These are phyloP conservation scores for Malassezia dermatis DNA, from an alignment of 1,284 basidiomycete genomes.

Conservation along the genomic window DNA sequence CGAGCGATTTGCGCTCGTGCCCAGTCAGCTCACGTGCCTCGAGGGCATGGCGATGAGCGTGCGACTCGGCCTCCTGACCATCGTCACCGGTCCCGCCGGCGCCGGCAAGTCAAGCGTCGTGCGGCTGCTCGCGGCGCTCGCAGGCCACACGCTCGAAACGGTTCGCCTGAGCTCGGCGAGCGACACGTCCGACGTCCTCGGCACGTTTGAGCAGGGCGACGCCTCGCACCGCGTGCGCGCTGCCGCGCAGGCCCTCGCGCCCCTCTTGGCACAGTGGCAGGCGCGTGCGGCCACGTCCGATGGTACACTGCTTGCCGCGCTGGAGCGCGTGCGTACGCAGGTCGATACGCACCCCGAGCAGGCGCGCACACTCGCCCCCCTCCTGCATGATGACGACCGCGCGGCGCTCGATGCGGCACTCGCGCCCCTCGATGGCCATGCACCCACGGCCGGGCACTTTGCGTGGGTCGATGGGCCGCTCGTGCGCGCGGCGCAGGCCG, in stretches of 20 bases:
- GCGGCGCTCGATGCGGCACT: not conserved
- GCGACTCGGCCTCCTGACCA: conserved; percentile 72
- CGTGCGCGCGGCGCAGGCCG: conserved; percentile 70
- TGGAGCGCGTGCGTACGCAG: not conserved
- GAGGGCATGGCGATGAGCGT: conserved; percentile 70
- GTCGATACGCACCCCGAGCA: not conserved
- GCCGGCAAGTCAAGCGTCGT: conserved; percentile 74
- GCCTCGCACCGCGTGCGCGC: not conserved
- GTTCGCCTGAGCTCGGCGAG: conserved; percentile 75
- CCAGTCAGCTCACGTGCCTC: conserved; percentile 59
- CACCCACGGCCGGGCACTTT: conserved; percentile 56
- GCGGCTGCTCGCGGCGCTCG: conserved; percentile 61
- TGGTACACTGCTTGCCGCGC: not conserved
- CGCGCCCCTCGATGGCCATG: not conserved
- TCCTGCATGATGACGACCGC: not conserved
- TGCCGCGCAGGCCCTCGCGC: not conserved
- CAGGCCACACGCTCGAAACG: conserved; percentile 62
- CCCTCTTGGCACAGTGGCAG: not conserved
- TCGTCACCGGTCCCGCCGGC: conserved; percentile 66
- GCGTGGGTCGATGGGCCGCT: conserved; percentile 97
- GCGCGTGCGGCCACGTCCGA: not conserved
- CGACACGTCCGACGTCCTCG: conserved; percentile 86
- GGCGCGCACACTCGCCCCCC: not conserved
- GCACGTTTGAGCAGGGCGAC: conserved; percentile 79
- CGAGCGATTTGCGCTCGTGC: conserved; percentile 53